phyloP scores from a whole-genome alignment of 2,329 filamentous ascomycete species.

The Ampelomyces quisqualis region DNA sequence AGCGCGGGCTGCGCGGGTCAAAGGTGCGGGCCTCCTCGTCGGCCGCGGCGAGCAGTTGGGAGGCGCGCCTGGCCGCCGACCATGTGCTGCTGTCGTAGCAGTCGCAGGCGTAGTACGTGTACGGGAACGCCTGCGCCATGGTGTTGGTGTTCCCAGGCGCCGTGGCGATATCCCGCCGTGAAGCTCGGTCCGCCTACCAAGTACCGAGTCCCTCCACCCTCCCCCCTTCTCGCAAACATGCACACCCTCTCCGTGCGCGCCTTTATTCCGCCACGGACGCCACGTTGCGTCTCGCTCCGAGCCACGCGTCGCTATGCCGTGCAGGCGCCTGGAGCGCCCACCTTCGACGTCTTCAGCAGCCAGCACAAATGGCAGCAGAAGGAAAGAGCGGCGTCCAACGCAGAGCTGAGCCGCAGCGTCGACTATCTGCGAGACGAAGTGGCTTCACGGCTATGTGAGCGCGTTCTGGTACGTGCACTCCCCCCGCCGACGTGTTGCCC shows the following conservation, averaged over 20 bases:
- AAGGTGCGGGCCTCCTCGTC: conserved; percentile 79
- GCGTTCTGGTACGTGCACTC: conserved; percentile 64
- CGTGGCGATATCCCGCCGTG: background rate
- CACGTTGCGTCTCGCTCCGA: conserved; percentile 26
- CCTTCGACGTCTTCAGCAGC: conserved; percentile 88
- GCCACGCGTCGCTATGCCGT: conserved; percentile 66
- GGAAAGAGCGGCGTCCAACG: conserved; percentile 74
- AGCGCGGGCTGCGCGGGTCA: conserved; percentile 78
- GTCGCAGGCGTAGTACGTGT: conserved; percentile 65
- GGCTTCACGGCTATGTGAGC: conserved; percentile 77
- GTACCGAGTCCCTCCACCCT: too few relatives aligned
- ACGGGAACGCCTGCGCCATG: conserved; percentile 62
- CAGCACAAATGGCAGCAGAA: conserved; percentile 87
- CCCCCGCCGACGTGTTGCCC: background rate
- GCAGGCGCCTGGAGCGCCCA: conserved; percentile 72
- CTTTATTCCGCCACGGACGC: conserved; percentile 39
- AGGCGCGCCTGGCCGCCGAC: conserved; percentile 34
- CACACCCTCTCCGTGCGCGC: conserved; percentile 37
- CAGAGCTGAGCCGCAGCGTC: conserved; percentile 71
- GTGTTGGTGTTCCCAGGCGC: background rate
- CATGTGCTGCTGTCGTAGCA: conserved; percentile 55
- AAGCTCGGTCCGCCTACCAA: background rate
- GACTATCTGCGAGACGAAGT: conserved; percentile 96
- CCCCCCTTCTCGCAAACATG: conserved; percentile 30
- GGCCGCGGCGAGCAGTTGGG: conserved; percentile 41